Evolutionary conservation across 108 stramenopile genomes (phyloP).

Genomic region (Bacterosira constricta): DNA sequence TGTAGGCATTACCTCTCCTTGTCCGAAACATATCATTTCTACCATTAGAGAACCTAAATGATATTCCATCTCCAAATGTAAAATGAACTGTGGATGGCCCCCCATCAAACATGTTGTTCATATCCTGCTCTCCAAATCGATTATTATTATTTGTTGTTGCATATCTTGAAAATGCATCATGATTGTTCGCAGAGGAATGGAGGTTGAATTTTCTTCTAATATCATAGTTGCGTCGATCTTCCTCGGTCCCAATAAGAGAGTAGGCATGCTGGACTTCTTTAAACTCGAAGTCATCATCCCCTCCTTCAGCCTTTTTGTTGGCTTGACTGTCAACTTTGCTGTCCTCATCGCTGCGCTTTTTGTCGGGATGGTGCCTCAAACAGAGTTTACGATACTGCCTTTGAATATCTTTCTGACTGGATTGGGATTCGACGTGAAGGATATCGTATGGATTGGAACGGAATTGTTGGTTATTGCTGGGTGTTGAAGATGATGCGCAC

Average conservation of each 20-base stretch:
- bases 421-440: constrained; percentile 47
- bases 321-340: background rate
- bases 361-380: constrained; percentile 79
- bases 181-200: background rate
- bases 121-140: background rate
- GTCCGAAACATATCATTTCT: too few relatives aligned
- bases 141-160: background rate
- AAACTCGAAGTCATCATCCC: constrained; percentile 58
- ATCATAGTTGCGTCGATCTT: constrained; percentile 57
- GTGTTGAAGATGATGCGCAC: background rate
- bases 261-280: constrained; percentile 81
- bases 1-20: background rate
- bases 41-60: constrained; percentile 24
- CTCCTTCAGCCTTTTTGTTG: background rate
- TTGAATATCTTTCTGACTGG: constrained; percentile 61
- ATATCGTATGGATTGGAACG: constrained; percentile 63
- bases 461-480: constrained; percentile 12
- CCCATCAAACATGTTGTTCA: background rate
- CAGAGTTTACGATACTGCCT: constrained; percentile 67
- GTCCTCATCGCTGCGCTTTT: constrained; percentile 47
- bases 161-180: constrained; percentile 1
- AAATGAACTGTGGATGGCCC: constrained; percentile 32
- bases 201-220: constrained; percentile 1
- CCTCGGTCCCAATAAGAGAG: constrained; percentile 60
- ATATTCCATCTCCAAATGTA: constrained; percentile 30